A percentile compares a stretch with the other conserved stretches of the same genome.
These are phyloP conservation scores for Aspergillus asperescens DNA, from an alignment of 495 filamentous ascomycete genomes.

Conservation along the genomic window DNA sequence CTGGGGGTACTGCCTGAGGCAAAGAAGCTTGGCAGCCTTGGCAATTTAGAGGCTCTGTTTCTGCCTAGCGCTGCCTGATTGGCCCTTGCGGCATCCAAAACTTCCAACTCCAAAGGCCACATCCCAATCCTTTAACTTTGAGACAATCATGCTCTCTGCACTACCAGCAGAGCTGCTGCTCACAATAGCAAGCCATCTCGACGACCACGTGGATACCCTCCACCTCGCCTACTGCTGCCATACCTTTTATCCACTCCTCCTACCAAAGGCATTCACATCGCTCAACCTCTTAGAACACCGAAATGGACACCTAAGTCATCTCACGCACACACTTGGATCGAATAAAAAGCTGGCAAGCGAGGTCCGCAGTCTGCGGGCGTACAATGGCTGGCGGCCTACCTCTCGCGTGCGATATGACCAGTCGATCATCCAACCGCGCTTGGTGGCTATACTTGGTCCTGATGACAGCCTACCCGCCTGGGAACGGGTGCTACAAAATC, in stretches of 20 bases:
- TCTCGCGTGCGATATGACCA: neutral
- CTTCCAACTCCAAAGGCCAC: too few relatives aligned
- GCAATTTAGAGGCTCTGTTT: too few relatives aligned
- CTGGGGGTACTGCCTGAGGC: too few relatives aligned
- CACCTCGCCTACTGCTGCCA: neutral
- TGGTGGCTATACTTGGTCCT: neutral
- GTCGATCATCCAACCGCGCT: neutral
- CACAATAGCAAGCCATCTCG: neutral
- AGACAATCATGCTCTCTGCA: neutral
- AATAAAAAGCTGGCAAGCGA: neutral
- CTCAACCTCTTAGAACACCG: neutral
- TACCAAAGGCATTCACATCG: neutral
- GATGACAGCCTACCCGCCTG: neutral
- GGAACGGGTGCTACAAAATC: neutral
- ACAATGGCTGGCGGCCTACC: neutral
- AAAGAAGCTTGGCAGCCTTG: too few relatives aligned
- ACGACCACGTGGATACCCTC: neutral
- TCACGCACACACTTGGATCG: neutral
- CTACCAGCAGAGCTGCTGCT: neutral
- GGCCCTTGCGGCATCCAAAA: too few relatives aligned
- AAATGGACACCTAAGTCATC: neutral
- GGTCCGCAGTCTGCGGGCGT: neutral
- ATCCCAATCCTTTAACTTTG: too few relatives aligned
- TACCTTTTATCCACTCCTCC: neutral
- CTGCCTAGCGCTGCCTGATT: too few relatives aligned